These are phyloP conservation scores for Aspergillus conjunctus DNA, from an alignment of 495 filamentous ascomycete species.

Conservation along the genomic window DNA sequence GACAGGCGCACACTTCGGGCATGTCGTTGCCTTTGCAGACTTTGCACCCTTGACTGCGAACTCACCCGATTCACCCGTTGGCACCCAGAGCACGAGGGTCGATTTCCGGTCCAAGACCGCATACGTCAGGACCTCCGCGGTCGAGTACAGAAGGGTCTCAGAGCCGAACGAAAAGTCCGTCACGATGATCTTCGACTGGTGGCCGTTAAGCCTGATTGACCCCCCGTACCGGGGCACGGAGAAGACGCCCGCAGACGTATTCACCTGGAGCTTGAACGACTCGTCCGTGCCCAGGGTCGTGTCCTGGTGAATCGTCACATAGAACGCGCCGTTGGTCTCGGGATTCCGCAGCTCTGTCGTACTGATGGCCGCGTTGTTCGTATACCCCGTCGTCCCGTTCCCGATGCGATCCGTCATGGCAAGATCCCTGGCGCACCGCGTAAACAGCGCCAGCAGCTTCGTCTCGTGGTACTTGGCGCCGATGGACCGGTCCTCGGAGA, in stretches of 20 bases:
- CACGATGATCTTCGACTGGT: slow-evolving; percentile 61
- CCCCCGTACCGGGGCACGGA: slow-evolving; percentile 46
- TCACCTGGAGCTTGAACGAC: slow-evolving; percentile 54
- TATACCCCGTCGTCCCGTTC: slow-evolving; percentile 61
- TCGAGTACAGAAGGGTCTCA: slow-evolving; percentile 58
- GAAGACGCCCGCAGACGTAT: slow-evolving; percentile 55
- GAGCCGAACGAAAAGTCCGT: slow-evolving; percentile 58
- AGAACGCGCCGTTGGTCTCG: slow-evolving; percentile 57
- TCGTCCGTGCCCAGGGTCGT: slow-evolving; percentile 49
- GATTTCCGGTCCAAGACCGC: slow-evolving; percentile 49
- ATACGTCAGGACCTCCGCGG: slow-evolving; percentile 60
- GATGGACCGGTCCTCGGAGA: slow-evolving; percentile 59
- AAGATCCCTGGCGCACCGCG: slow-evolving; percentile 54
- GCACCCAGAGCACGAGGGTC: slow-evolving; percentile 56
- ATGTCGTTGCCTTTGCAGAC: slow-evolving; percentile 36
- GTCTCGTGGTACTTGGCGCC: slow-evolving; percentile 62
- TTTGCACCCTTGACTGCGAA: slow-evolving; percentile 53
- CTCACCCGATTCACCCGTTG: slow-evolving; percentile 56
- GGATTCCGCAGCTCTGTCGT: slow-evolving; percentile 58
- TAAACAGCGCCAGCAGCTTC: slow-evolving; percentile 60
- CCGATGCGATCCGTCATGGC: slow-evolving; percentile 54
- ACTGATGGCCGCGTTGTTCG: slow-evolving; percentile 48
- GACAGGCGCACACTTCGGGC: slow-evolving; percentile 39
- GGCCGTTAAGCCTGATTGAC: slow-evolving; percentile 54
- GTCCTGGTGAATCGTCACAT: slow-evolving; percentile 54